phyloP scores from a whole-genome alignment of 2,329 filamentous ascomycete genomes.

The Scolecobasidium constrictum region DNA sequence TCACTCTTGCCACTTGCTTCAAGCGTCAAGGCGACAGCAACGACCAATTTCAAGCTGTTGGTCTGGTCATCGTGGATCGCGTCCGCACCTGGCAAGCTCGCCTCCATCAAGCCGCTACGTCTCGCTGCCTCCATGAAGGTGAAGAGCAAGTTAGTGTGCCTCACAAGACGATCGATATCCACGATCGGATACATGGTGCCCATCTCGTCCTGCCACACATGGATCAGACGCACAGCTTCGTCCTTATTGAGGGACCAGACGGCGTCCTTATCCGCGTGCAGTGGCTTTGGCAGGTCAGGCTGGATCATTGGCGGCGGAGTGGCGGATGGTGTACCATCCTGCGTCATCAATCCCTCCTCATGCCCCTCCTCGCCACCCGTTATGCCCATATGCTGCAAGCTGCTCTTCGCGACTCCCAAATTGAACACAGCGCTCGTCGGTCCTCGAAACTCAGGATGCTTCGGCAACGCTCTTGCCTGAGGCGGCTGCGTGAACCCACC shows the following conservation, averaged over 20 bases:
- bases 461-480: conserved; percentile 18
- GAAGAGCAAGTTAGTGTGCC: conserved; percentile 59
- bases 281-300: conserved; percentile 6
- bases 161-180: conserved; percentile 59
- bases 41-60: conserved; percentile 68
- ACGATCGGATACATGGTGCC: conserved; percentile 87
- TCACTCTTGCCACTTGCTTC: conserved; percentile 72
- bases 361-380: conserved; percentile 49
- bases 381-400: conserved; percentile 83
- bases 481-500: conserved; percentile 16
- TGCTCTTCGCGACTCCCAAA: conserved; percentile 76
- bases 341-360: conserved; percentile 46
- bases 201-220: conserved; percentile 79
- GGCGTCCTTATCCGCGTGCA: conserved; percentile 51
- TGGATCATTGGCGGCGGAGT: conserved; percentile 29
- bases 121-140: conserved; percentile 61
- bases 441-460: conserved; percentile 62
- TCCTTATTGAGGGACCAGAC: conserved; percentile 68
- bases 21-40: conserved; percentile 67
- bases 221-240: conserved; percentile 69
- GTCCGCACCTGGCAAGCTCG: conserved; percentile 43
- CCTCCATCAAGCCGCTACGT: conserved; percentile 46
- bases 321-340: conserved; percentile 40
- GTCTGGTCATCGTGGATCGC: conserved; percentile 53
- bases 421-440: conserved; percentile 80